A percentile compares a stretch with the other conserved stretches of the same genome.
phyloP scores from a whole-genome alignment of 2,329 filamentous ascomycete species.

The Escovopsis weberi region DNA sequence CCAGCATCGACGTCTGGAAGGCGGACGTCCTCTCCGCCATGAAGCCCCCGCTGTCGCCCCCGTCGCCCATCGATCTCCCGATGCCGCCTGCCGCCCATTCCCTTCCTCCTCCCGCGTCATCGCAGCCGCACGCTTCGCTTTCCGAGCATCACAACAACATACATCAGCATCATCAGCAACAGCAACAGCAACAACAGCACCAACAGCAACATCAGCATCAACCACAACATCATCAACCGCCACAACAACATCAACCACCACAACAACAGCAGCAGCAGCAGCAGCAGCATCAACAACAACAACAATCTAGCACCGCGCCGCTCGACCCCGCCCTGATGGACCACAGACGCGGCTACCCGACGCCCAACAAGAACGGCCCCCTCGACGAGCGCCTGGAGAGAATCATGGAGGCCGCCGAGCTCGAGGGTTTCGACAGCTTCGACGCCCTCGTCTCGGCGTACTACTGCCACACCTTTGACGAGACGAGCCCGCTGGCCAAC shows the following conservation, averaged over 20 bases:
- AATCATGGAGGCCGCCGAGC: constrained; percentile 11
- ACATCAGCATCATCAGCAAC: too few relatives aligned
- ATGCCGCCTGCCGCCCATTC: neutral
- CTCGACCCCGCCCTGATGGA: neutral
- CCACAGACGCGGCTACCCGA: neutral
- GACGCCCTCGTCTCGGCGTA: constrained; percentile 14
- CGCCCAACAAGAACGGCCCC: neutral
- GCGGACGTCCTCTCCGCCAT: constrained; percentile 4
- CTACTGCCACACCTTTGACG: constrained; percentile 10
- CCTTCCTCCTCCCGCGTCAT: too few relatives aligned
- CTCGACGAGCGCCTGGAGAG: constrained; percentile 10
- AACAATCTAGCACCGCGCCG: neutral
- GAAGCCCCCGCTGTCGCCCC: constrained; percentile 4
- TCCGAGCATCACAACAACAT: too few relatives aligned
- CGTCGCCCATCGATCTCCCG: constrained; percentile 2
- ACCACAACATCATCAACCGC: too few relatives aligned
- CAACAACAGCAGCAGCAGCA: too few relatives aligned
- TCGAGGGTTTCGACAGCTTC: constrained; percentile 13
- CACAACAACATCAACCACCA: too few relatives aligned
- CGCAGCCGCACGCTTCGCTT: too few relatives aligned
- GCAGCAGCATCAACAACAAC: too few relatives aligned
- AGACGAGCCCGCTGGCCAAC: constrained; percentile 10
- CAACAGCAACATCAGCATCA: too few relatives aligned
- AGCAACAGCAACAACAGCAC: too few relatives aligned
- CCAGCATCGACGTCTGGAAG: constrained; percentile 8